phyloP scores from a whole-genome alignment of 768 basidiomycete species.

The Xanthoconium stramineum region DNA sequence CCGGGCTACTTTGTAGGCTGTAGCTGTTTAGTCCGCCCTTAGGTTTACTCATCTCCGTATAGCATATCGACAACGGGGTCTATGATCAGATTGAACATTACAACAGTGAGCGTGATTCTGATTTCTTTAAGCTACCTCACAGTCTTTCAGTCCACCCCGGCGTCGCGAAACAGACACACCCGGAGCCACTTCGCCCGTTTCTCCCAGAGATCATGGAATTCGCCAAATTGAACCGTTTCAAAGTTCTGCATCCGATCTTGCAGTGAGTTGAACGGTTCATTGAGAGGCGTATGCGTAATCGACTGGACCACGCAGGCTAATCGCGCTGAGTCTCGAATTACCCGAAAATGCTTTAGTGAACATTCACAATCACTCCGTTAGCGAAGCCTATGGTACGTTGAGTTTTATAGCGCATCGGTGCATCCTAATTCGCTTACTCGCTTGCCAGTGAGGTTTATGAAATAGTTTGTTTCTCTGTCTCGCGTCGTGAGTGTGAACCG shows the following conservation, averaged over 20 bases:
- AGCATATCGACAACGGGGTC: conserved; percentile 64
- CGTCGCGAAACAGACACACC: conserved; percentile 46
- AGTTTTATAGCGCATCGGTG: neutral
- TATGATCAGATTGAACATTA: conserved; percentile 66
- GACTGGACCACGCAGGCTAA: conserved; percentile 33
- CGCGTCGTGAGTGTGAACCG: neutral
- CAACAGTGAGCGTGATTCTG: conserved; percentile 41
- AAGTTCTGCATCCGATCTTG: conserved; percentile 48
- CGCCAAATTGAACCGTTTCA: conserved; percentile 46
- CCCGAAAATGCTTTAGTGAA: conserved; percentile 51
- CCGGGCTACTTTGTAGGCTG: conserved; percentile 45
- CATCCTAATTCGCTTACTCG: neutral
- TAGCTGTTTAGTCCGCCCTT: neutral
- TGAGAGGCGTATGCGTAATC: neutral
- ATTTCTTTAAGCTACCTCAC: neutral
- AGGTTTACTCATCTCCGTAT: neutral
- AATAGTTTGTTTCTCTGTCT: conserved; percentile 43
- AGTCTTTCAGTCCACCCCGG: conserved; percentile 47
- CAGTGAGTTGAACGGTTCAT: conserved; percentile 29
- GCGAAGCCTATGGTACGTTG: conserved; percentile 42
- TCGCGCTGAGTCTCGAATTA: conserved; percentile 51
- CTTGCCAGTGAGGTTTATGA: conserved; percentile 56
- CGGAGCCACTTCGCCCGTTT: conserved; percentile 46
- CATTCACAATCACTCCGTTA: conserved; percentile 41
- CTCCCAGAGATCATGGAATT: conserved; percentile 53